phyloP scores from a whole-genome alignment of 768 basidiomycete genomes.

The Termitomyces heimii region DNA sequence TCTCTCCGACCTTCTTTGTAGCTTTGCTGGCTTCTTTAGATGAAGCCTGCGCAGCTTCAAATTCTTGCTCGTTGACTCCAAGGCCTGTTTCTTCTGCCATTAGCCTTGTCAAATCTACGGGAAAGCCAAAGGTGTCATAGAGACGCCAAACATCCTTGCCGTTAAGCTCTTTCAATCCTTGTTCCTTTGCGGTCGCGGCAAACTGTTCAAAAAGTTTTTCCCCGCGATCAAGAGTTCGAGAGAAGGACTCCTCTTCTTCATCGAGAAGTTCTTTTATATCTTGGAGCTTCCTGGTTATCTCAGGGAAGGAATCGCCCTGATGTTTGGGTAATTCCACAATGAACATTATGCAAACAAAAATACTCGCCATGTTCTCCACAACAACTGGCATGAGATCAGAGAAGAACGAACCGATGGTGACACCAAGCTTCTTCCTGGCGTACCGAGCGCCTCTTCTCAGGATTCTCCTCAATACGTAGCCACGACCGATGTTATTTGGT shows the following conservation, averaged over 20 bases:
- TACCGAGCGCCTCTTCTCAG: conserved; percentile 92
- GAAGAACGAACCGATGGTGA: conserved; percentile 92
- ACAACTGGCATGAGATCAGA: conserved; percentile 87
- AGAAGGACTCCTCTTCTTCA: conserved; percentile 97
- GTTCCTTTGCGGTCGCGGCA: conserved; percentile 58
- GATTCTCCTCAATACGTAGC: conserved; percentile 95
- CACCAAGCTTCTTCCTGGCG: conserved; percentile 90
- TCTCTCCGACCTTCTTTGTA: conserved; percentile 61
- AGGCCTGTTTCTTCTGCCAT: conserved; percentile 96
- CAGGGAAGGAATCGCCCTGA: conserved; percentile 87
- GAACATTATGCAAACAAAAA: neutral
- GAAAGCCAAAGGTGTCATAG: conserved; percentile 98
- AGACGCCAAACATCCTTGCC: conserved; percentile 96
- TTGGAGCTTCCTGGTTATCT: conserved; percentile 73
- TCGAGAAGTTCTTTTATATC: conserved; percentile 94
- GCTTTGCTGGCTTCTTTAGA: conserved; percentile 93
- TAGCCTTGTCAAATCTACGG: conserved; percentile 89
- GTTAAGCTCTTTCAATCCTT: conserved; percentile 58
- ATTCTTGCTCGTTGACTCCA: conserved; percentile 79
- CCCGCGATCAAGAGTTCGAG: conserved; percentile 93
- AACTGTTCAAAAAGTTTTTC: conserved; percentile 94
- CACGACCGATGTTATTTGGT: conserved; percentile 93
- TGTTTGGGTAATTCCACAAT: neutral
- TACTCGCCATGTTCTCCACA: conserved; percentile 77
- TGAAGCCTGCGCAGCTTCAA: conserved; percentile 80